phyloP scores from a whole-genome alignment of 331 rosid species.

The Arachis monticola region DNA sequence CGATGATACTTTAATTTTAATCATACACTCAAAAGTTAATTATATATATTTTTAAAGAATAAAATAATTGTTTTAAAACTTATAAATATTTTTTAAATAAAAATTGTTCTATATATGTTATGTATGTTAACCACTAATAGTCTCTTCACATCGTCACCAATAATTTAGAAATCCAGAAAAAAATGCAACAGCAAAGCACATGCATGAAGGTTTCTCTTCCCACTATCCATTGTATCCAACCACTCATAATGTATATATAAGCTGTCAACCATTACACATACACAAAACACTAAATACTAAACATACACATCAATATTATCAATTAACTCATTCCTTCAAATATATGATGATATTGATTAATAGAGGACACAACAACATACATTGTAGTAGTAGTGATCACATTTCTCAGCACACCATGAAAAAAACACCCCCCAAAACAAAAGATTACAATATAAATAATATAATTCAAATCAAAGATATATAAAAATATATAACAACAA shows the following conservation, averaged over 20 bases:
- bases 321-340: slow-evolving; percentile 40
- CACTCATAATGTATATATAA: too few species aligned
- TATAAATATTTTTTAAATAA: too few species aligned
- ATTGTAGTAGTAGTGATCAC: slow-evolving; percentile 1
- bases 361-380: not conserved
- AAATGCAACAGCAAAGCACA: too few species aligned
- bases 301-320: slow-evolving; percentile 32
- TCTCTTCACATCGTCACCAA: too few species aligned
- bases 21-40: too few species aligned
- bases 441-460: slow-evolving; percentile 12
- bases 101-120: too few species aligned
- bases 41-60: too few species aligned
- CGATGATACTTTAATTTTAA: too few species aligned
- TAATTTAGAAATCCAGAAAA: too few species aligned
- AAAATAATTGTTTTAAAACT: too few species aligned
- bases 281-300: slow-evolving; percentile 13
- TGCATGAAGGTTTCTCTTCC: not conserved
- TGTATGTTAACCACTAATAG: too few species aligned
- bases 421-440: slow-evolving; percentile 49
- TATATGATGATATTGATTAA: not conserved
- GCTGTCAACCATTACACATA: slow-evolving; percentile 12
- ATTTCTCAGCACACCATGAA: slow-evolving; percentile 48
- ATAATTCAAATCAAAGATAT: slow-evolving; percentile 4
- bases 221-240: not conserved
- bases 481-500: slow-evolving; percentile 17